Evolutionary conservation across 1,139 yeast genomes (phyloP).

Genomic region (Saccharomycopsis crataegensis): DNA sequence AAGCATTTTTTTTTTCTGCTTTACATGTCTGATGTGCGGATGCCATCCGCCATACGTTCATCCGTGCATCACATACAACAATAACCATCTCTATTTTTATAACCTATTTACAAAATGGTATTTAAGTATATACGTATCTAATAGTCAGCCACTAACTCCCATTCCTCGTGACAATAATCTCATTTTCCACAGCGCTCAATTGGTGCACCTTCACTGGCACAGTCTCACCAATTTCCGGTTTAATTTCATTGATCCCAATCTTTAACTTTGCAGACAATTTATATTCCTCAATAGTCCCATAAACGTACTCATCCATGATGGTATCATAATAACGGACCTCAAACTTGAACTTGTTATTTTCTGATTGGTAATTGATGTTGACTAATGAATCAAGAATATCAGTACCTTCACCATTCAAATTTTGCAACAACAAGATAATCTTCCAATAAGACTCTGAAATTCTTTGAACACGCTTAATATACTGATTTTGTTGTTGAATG

Average conservation of each 20-base stretch:
- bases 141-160: conserved; percentile 4
- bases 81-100: too few species aligned
- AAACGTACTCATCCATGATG: conserved; percentile 22
- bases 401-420: not conserved
- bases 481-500: conserved; percentile 22
- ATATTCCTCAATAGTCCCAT: conserved; percentile 34
- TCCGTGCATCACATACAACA: too few species aligned
- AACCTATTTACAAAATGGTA: not conserved
- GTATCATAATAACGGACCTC: not conserved
- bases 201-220: conserved; percentile 32
- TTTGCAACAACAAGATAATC: not conserved
- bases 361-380: conserved; percentile 27
- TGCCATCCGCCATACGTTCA: too few species aligned
- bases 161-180: not conserved
- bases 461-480: conserved; percentile 23
- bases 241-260: conserved; percentile 23
- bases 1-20: too few species aligned
- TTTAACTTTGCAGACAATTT: conserved; percentile 30
- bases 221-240: conserved; percentile 34
- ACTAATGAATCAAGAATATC: conserved; percentile 1
- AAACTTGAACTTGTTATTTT: conserved; percentile 29
- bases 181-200: conserved; percentile 32
- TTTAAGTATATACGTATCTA: too few species aligned
- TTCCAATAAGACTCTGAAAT: conserved; percentile 21
- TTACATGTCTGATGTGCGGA: too few species aligned